A percentile compares a stretch with the other conserved stretches of the same genome.
These are phyloP conservation scores for Beauveria sp. DNA, from an alignment of 2,329 filamentous ascomycete genomes.

Conservation along the genomic window DNA sequence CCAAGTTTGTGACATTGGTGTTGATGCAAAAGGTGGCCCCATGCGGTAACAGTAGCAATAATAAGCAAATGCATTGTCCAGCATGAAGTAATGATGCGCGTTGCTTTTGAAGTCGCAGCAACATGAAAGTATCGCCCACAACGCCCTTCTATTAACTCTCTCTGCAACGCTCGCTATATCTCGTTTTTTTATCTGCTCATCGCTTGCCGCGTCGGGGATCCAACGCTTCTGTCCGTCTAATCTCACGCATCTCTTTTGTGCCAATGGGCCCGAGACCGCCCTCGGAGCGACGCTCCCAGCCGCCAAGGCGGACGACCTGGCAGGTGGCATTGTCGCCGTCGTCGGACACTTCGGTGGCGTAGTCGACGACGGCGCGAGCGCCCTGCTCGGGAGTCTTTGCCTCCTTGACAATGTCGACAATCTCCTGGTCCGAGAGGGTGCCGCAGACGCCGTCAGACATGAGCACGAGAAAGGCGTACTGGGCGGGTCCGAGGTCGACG, in stretches of 20 bases:
- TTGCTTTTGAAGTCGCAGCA: not conserved
- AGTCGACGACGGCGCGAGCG: conserved; percentile 69
- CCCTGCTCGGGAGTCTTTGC: conserved; percentile 84
- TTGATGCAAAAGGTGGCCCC: not conserved
- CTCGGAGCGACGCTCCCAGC: conserved; percentile 67
- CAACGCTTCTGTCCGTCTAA: conserved; percentile 68
- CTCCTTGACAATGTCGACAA: conserved; percentile 93
- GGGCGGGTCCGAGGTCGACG: conserved; percentile 70
- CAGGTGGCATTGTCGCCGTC: conserved; percentile 64
- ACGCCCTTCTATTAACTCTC: not conserved
- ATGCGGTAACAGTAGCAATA: not conserved
- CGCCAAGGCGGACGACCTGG: conserved; percentile 58
- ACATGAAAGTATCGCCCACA: not conserved
- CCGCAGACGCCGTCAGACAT: conserved; percentile 86
- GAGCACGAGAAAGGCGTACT: conserved; percentile 84
- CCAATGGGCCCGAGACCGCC: conserved; percentile 83
- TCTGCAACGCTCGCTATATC: not conserved
- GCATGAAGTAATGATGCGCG: not conserved
- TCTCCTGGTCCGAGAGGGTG: conserved; percentile 82
- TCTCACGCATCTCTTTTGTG: conserved; percentile 86
- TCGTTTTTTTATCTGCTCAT: not conserved
- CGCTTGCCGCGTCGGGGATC: conserved; percentile 53
- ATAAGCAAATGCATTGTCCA: not conserved
- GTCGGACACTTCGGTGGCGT: conserved; percentile 74
- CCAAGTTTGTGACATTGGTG: not conserved